These are phyloP conservation scores for Xerocomellus intermedius DNA, from an alignment of 768 basidiomycete genomes.

Conservation along the genomic window DNA sequence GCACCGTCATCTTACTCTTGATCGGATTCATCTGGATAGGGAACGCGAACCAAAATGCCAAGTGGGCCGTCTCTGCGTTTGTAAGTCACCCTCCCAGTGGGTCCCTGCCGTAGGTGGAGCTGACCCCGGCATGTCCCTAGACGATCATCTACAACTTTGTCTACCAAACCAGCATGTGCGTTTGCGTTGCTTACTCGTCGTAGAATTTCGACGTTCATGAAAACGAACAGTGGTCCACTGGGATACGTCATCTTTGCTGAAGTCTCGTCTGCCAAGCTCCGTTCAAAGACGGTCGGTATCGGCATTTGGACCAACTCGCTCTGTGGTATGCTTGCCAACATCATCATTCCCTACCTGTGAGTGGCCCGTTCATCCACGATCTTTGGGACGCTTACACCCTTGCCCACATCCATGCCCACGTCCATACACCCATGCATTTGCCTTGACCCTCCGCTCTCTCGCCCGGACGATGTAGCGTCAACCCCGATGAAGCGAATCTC, in stretches of 20 bases:
- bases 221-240: conserved; percentile 22
- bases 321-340: conserved; percentile 26
- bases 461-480: conserved; percentile 14
- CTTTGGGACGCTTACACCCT: neutral
- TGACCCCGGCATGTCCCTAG: neutral
- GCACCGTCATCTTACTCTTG: conserved; percentile 22
- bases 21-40: conserved; percentile 31
- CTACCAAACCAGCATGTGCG: conserved; percentile 28
- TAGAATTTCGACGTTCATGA: neutral
- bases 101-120: neutral
- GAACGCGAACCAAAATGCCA: conserved; percentile 7
- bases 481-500: conserved; percentile 27
- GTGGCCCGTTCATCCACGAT: neutral
- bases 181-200: neutral
- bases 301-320: conserved; percentile 27
- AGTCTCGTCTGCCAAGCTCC: conserved; percentile 30
- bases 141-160: conserved; percentile 33
- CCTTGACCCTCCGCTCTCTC: neutral
- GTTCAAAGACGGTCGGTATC: conserved; percentile 31
- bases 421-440: neutral
- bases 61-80: conserved; percentile 25
- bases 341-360: conserved; percentile 29
- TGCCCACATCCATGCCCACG: too few relatives aligned
- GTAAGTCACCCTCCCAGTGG: conserved; percentile 2
- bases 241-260: conserved; percentile 30